Base-by-base conservation (phyloP, 2,329 filamentous ascomycete species). In the Laburnicola sp. region DNA sequence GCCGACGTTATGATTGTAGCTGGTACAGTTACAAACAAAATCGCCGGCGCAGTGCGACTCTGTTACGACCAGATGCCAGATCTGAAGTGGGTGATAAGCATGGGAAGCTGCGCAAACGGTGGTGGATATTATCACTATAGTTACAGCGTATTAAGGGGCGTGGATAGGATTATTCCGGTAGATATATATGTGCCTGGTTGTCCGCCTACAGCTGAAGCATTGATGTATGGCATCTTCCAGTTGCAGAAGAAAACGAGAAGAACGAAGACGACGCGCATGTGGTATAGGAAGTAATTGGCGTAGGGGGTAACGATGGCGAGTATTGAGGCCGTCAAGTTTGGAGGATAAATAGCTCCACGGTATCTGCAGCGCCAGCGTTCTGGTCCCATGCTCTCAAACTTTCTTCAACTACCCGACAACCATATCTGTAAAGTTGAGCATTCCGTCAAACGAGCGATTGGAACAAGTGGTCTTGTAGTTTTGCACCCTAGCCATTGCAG, bases 61-160 rank as follows among this genome's bases (percentile, higher is more conserved):
- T 86, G 93, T 56, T 96, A 96, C 76, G 91, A 96, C 74, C 91
- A 95, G 78, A 95, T 95, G 90, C 89, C 90, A 27, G 90, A 95
- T 26, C 90, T 90, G 22, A 83, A 86, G 66, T 95, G 89, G 89
- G 89, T 91, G 10, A 81, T 87, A 64, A 88, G 84, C 61, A 91
- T 92, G 88, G 88, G 88, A 6, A 88, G 84, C 65, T 92, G 88
- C 71, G 88, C 88, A 51, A 91, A 91, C 73, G 88, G 88, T 27
- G 88, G 88, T 45, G 88, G 88, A 44, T 91, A 91, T 76, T 91
- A 91, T 72, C 88, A 91, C 74, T 91, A 91, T 76, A 88, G 84
- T 71, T 92, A 92, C 75, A 84, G 80, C 62, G 88, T 91, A 35
- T 84, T 87, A 36, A 80, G 88, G 45, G 87, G 87, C 6, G 88